Percentiles rank a stretch among this genome's conserved stretches.
Evolutionary conservation across 75 land plant genomes (phyloP).

Genomic region (Sequoia sempervirens): DNA sequence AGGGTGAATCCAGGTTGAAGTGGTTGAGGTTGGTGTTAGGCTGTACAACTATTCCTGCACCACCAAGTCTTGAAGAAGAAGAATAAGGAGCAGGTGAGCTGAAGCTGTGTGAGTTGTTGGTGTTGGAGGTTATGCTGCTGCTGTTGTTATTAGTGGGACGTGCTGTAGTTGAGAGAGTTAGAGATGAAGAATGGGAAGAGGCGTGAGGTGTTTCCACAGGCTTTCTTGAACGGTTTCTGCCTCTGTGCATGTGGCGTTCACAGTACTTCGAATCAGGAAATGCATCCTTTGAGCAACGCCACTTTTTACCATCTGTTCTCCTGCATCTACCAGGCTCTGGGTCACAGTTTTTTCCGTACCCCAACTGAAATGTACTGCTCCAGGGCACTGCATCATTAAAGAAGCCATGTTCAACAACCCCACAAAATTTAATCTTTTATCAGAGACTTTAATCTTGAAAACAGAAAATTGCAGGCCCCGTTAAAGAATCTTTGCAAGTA

Average conservation of each 20-base stretch:
- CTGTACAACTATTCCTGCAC: neutral
- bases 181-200: conserved; percentile 7
- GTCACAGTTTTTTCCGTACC: conserved; percentile 42
- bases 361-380: conserved; percentile 35
- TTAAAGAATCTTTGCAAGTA: neutral
- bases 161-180: conserved; percentile 3
- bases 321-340: conserved; percentile 95
- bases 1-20: conserved; percentile 27
- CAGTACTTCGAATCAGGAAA: conserved; percentile 89
- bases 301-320: conserved; percentile 94
- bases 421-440: neutral
- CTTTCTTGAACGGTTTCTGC: conserved; percentile 85
- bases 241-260: conserved; percentile 94
- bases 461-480: too few relatives aligned
- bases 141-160: neutral
- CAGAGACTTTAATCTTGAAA: neutral
- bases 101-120: neutral
- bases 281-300: conserved; percentile 91
- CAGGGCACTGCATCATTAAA: conserved; percentile 30
- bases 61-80: neutral
- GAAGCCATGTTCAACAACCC: neutral
- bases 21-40: conserved; percentile 10
- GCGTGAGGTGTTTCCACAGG: conserved; percentile 6
- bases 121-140: neutral
- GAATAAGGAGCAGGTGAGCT: neutral